Conservation (phyloP, 2,329 filamentous ascomycete species). For the Dactylonectria estremocensis region DNA sequence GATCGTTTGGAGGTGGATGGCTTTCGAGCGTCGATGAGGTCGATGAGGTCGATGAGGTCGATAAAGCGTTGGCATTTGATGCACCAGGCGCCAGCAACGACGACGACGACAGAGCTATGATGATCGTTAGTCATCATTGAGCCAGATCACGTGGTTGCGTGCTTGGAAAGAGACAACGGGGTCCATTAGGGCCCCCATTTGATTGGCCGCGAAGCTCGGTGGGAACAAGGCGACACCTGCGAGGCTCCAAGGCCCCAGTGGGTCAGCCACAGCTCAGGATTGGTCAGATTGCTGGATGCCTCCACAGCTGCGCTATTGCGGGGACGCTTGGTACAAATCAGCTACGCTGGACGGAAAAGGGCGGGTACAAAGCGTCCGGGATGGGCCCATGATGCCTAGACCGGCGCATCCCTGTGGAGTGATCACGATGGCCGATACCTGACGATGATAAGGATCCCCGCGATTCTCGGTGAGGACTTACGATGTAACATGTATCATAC, state of each 20-base stretch:
- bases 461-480: conserved; percentile 38
- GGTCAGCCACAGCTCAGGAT: conserved; percentile 31
- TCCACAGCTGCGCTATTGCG: conserved; percentile 31
- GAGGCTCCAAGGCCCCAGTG: conserved; percentile 38
- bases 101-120: conserved; percentile 49
- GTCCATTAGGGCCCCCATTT: conserved; percentile 9
- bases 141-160: conserved; percentile 43
- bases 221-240: conserved; percentile 31
- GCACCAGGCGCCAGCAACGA: conserved; percentile 49
- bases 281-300: conserved; percentile 40
- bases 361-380: conserved; percentile 13
- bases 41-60: too few relatives aligned
- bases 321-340: conserved; percentile 43
- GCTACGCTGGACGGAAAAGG: conserved; percentile 30
- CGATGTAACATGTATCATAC: conserved; percentile 25
- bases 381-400: conserved; percentile 34
- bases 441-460: conserved; percentile 41
- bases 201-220: conserved; percentile 36
- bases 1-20: conserved; percentile 21
- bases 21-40: conserved; percentile 32
- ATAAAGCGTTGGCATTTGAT: conserved; percentile 45
- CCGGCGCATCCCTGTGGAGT: conserved; percentile 12
- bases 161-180: not conserved
- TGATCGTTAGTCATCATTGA: conserved; percentile 34
- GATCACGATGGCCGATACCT: conserved; percentile 33